phyloP scores from a whole-genome alignment of 306 rosid genomes.

The Rubus idaeus region DNA sequence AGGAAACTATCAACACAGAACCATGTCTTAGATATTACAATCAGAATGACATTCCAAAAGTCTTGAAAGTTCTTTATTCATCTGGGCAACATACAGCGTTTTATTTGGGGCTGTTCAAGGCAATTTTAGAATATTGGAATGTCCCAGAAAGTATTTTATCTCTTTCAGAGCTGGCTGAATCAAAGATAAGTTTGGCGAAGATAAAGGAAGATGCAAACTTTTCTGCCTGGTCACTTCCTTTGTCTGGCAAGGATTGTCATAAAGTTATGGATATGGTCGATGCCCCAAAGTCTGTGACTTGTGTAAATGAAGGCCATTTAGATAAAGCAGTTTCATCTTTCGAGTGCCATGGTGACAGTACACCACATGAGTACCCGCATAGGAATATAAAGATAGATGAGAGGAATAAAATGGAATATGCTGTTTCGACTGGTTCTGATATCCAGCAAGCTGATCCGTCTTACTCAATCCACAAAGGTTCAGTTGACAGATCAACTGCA shows the following conservation, averaged over 20 bases:
- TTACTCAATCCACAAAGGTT: conserved; percentile 29
- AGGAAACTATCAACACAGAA: conserved; percentile 44
- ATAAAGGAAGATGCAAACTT: conserved; percentile 32
- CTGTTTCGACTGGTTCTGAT: conserved; percentile 38
- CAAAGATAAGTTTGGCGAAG: conserved; percentile 27
- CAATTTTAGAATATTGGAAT: conserved; percentile 65
- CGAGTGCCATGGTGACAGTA: conserved; percentile 27
- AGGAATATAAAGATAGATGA: conserved; percentile 33
- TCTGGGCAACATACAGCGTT: conserved; percentile 51
- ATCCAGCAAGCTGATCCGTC: conserved; percentile 35
- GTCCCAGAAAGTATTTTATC: conserved; percentile 53
- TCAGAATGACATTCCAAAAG: conserved; percentile 68
- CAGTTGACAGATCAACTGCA: conserved; percentile 39
- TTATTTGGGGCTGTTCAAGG: conserved; percentile 61
- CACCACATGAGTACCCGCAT: conserved; percentile 27
- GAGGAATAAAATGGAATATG: conserved; percentile 34
- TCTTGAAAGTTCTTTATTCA: conserved; percentile 61
- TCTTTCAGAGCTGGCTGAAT: conserved; percentile 37
- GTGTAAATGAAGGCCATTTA: conserved; percentile 25
- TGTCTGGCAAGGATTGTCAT: conserved; percentile 29
- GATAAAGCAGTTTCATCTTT: conserved; percentile 36
- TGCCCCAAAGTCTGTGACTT: conserved; percentile 26
- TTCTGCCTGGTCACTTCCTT: conserved; percentile 25
- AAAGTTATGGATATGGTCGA: conserved; percentile 29
- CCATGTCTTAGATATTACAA: conserved; percentile 68